Conservation (phyloP, 2,329 filamentous ascomycete genomes). For the Penicillium rolfsii region DNA sequence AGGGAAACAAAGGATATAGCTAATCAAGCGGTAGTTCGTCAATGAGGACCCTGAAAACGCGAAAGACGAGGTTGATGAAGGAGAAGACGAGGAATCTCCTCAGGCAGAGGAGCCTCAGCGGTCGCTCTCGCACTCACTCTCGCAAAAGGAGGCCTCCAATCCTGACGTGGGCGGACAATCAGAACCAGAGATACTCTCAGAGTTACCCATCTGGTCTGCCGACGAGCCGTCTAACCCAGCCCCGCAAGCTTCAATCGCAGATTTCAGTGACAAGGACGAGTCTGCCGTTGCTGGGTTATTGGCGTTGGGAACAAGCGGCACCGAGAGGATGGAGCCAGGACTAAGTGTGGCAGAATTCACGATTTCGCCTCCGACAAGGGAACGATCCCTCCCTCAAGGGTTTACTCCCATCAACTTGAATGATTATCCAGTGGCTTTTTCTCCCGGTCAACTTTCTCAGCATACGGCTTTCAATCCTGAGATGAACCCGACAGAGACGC, state of each 20-base stretch:
- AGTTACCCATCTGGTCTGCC: slow-evolving; percentile 1
- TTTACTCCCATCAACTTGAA: slow-evolving; percentile 1
- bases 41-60: slow-evolving; percentile 28
- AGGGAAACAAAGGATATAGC: not conserved
- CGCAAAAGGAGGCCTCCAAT: not conserved
- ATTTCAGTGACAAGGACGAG: slow-evolving; percentile 32
- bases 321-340: slow-evolving; percentile 5
- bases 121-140: not conserved
- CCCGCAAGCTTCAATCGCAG: not conserved
- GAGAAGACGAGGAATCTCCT: not conserved
- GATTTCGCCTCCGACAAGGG: slow-evolving; percentile 7
- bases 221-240: not conserved
- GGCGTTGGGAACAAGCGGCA: slow-evolving; percentile 27
- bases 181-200: not conserved
- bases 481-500: slow-evolving; percentile 19
- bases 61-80: slow-evolving; percentile 3
- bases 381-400: not conserved
- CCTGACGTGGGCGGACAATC: not conserved
- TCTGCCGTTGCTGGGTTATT: slow-evolving; percentile 32
- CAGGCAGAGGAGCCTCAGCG: not conserved
- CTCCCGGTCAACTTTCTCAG: not conserved
- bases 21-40: slow-evolving; percentile 28
- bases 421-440: not conserved
- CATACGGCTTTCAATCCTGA: not conserved
- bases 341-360: slow-evolving; percentile 11